Conservation (phyloP, 495 filamentous ascomycete species). For the Collariella sp. region DNA sequence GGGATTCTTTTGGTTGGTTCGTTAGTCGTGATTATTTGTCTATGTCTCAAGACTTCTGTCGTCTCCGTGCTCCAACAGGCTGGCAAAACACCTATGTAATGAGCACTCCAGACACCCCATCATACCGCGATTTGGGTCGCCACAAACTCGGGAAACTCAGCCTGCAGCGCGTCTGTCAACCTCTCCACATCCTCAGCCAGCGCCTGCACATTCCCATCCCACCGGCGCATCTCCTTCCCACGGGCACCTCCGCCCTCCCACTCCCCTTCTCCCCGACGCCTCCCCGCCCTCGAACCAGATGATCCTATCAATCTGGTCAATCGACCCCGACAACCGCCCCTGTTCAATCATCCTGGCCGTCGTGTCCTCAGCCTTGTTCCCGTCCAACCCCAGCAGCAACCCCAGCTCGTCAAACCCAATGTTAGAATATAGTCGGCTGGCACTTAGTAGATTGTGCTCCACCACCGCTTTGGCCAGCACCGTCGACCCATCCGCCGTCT, state of each 20-base stretch:
- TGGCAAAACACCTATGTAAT: no score
- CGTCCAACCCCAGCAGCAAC: conserved; percentile 64
- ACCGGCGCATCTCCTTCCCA: conserved; percentile 67
- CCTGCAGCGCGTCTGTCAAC: conserved; percentile 65
- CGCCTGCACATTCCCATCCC: conserved; percentile 81
- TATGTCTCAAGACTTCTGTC: conserved; percentile 2
- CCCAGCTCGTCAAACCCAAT: conserved; percentile 75
- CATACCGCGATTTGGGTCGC: conserved; percentile 18
- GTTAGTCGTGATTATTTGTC: conserved; percentile 7
- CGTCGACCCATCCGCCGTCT: conserved; percentile 79
- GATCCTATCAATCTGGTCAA: conserved; percentile 87
- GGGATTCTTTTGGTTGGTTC: background rate
- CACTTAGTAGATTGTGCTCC: conserved; percentile 88
- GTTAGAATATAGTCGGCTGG: conserved; percentile 80
- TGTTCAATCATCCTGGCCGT: conserved; percentile 95
- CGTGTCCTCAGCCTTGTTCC: conserved; percentile 79
- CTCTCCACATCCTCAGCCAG: conserved; percentile 83
- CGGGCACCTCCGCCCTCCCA: conserved; percentile 48
- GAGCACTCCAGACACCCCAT: background rate
- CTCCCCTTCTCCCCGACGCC: conserved; percentile 57
- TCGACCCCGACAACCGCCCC: conserved; percentile 71
- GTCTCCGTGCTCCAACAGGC: background rate
- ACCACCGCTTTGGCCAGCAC: conserved; percentile 91
- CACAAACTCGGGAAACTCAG: conserved; percentile 52
- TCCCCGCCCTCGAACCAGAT: conserved; percentile 74